phyloP scores from a whole-genome alignment of 371 early-diverging fungal genomes.

The Lichtheimia ornata region DNA sequence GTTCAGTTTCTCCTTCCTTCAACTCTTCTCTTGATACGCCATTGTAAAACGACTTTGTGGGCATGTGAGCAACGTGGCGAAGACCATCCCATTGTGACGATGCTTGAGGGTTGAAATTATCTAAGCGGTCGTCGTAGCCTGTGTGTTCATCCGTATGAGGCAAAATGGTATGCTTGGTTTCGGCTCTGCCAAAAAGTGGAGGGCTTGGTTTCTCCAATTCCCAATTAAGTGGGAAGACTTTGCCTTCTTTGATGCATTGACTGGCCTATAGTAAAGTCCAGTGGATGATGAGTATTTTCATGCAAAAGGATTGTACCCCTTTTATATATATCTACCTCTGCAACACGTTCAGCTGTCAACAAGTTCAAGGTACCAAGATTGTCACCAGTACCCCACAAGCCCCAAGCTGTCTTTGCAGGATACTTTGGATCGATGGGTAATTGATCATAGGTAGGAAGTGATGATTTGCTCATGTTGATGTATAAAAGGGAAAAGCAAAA shows the following conservation, averaged over 20 bases:
- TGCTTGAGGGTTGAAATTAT: constrained; percentile 38
- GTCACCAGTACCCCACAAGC: constrained; percentile 49
- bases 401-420: constrained; percentile 39
- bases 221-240: constrained; percentile 44
- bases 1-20: constrained; percentile 13
- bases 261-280: constrained; percentile 4
- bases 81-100: constrained; percentile 52
- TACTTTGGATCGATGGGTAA: constrained; percentile 27
- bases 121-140: constrained; percentile 36
- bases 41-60: constrained; percentile 31
- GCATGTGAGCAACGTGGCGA: constrained; percentile 29
- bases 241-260: constrained; percentile 27
- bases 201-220: constrained; percentile 31
- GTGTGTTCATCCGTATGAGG: constrained; percentile 13
- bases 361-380: constrained; percentile 47
- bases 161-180: constrained; percentile 22
- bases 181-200: constrained; percentile 29
- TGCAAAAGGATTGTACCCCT: background rate
- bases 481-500: background rate
- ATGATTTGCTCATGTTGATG: background rate
- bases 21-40: constrained; percentile 25
- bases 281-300: background rate
- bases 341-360: constrained; percentile 33
- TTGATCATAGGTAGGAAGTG: constrained; percentile 23
- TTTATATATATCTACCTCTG: constrained; percentile 22